Conservation (phyloP, 768 basidiomycete genomes). For the Exidia glandulosa region DNA sequence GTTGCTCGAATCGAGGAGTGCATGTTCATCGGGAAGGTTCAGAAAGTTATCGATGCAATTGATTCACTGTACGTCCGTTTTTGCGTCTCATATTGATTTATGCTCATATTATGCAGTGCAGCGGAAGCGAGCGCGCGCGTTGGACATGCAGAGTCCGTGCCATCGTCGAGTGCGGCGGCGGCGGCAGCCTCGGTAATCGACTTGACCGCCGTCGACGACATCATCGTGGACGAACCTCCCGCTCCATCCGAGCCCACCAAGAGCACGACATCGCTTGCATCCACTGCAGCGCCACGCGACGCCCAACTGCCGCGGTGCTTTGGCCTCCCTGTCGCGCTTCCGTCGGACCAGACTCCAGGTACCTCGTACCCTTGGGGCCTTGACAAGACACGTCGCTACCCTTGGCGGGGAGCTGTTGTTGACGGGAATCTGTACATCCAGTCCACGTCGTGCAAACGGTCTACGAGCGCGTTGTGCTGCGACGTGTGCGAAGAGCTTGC, state of each 20-base stretch:
- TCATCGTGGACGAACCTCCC: no score
- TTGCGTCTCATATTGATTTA: not conserved
- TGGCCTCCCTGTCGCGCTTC: constrained; percentile 5
- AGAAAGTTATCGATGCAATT: not conserved
- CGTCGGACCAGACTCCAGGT: constrained; percentile 1
- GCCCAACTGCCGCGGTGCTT: not conserved
- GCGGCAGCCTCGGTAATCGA: not conserved
- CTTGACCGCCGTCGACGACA: not conserved
- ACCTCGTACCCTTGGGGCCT: constrained; percentile 10
- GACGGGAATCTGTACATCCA: constrained; percentile 1
- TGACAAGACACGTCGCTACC: constrained; percentile 1
- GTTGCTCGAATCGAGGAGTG: not conserved
- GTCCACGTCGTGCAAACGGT: not conserved
- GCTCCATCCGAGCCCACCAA: not conserved
- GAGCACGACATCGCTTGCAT: not conserved
- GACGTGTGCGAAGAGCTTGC: not conserved
- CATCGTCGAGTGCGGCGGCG: not conserved
- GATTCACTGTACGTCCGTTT: not conserved
- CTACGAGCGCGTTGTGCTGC: not conserved
- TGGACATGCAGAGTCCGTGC: not conserved
- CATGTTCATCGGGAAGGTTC: not conserved
- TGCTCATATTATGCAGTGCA: not conserved
- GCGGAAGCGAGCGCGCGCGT: not conserved
- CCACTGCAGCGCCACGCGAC: not conserved
- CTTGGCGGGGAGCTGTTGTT: constrained; percentile 5